Percentiles rank a stretch among this genome's conserved stretches.
These are phyloP conservation scores for Phytophthora chlamydospora DNA, from an alignment of 352 stramenopile genomes.

Conservation along the genomic window DNA sequence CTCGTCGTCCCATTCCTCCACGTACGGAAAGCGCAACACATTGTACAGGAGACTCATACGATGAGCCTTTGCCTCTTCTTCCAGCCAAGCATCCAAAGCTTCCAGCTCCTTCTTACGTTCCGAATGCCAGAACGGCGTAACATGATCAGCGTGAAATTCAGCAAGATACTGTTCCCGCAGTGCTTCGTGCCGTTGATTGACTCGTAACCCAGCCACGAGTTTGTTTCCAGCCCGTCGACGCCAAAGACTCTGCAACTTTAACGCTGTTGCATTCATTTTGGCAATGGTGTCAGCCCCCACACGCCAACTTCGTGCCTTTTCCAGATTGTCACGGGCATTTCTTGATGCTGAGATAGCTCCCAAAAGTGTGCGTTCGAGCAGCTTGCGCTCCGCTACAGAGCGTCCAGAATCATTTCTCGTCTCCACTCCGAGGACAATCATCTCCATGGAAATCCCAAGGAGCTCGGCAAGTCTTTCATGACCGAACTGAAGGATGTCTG, in stretches of 20 bases:
- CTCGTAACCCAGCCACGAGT: constrained; percentile 47
- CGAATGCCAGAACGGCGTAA: constrained; percentile 67
- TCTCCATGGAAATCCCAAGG: constrained; percentile 49
- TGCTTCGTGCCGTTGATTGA: constrained; percentile 35
- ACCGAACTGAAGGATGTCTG: constrained; percentile 66
- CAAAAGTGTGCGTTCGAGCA: constrained; percentile 27
- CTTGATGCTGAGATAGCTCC: constrained; percentile 16
- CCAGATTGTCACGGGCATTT: constrained; percentile 24
- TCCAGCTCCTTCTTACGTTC: constrained; percentile 66
- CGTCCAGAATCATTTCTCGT: neutral
- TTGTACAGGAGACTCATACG: constrained; percentile 44
- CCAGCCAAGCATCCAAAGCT: constrained; percentile 50
- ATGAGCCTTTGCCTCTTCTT: constrained; percentile 38
- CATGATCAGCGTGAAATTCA: constrained; percentile 60
- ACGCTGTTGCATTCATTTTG: constrained; percentile 45
- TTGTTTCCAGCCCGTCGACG: constrained; percentile 50
- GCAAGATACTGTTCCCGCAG: constrained; percentile 57
- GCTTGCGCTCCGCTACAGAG: neutral
- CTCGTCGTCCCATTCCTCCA: constrained; percentile 62
- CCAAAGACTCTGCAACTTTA: constrained; percentile 60
- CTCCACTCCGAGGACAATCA: constrained; percentile 36
- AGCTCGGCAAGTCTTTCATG: constrained; percentile 69
- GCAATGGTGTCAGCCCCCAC: constrained; percentile 29
- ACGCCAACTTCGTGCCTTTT: constrained; percentile 42
- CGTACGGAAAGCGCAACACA: constrained; percentile 60